Conservation (phyloP, 2,329 filamentous ascomycete species). For the Calcarisporium arbuscula region DNA sequence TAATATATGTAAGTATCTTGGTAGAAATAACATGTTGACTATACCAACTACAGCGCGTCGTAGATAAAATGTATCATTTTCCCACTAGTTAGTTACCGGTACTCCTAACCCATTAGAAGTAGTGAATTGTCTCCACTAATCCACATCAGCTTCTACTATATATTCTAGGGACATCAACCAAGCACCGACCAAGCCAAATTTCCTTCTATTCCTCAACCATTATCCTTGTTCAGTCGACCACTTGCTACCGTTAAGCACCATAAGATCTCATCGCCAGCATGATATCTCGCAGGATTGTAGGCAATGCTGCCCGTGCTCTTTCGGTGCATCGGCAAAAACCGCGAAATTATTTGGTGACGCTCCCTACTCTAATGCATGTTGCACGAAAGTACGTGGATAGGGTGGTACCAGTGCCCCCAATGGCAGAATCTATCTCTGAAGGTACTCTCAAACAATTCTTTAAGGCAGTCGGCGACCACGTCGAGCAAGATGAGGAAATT, state of each 20-base stretch:
- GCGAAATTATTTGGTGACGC: conserved; percentile 23
- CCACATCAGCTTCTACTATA: no score
- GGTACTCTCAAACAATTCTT: conserved; percentile 94
- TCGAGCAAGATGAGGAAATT: conserved; percentile 95
- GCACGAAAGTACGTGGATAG: conserved; percentile 67
- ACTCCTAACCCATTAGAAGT: no score
- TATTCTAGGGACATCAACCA: no score
- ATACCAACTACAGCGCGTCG: not conserved
- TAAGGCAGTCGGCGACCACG: conserved; percentile 86
- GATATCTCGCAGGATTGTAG: conserved; percentile 6
- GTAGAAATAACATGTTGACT: not conserved
- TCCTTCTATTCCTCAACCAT: not conserved
- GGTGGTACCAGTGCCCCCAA: conserved; percentile 88
- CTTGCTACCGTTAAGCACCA: conserved; percentile 2
- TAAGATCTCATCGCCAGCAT: no score
- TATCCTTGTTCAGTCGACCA: conserved; percentile 2
- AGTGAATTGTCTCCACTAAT: no score
- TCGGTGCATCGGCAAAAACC: no score
- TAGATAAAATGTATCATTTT: not conserved
- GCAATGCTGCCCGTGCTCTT: conserved; percentile 7
- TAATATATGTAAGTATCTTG: not conserved
- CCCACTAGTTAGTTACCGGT: not conserved
- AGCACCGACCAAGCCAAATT: no score
- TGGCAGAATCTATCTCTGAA: conserved; percentile 98
- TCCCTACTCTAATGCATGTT: conserved; percentile 47